Evolutionary conservation across 1,284 basidiomycete species (phyloP).

Genomic region (Taiwanofungus camphoratus): DNA sequence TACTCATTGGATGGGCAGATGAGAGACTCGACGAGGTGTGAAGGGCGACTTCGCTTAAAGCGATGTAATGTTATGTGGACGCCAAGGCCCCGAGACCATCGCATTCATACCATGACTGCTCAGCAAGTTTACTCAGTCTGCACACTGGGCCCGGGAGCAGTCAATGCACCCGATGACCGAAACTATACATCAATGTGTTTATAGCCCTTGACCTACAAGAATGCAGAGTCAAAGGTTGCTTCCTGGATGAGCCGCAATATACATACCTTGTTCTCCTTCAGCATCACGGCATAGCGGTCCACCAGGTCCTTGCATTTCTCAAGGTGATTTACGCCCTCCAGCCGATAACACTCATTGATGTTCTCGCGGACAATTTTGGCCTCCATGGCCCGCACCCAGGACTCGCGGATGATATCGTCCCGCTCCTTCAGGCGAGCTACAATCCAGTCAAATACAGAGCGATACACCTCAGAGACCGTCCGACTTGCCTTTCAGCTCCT

Average conservation of each 20-base stretch:
- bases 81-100: too few relatives aligned
- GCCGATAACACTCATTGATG: constrained; percentile 86
- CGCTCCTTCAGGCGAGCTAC: constrained; percentile 61
- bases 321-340: constrained; percentile 89
- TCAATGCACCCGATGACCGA: too few relatives aligned
- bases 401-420: constrained; percentile 81
- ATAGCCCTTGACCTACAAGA: constrained; percentile 32
- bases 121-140: too few relatives aligned
- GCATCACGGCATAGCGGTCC: constrained; percentile 80
- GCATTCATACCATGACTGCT: too few relatives aligned
- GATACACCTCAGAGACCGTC: not conserved
- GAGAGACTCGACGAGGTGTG: too few relatives aligned
- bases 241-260: too few relatives aligned
- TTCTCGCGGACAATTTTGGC: constrained; percentile 86
- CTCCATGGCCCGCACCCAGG: constrained; percentile 95
- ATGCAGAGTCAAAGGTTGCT: not conserved
- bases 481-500: constrained; percentile 43
- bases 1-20: too few relatives aligned
- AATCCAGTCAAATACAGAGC: not conserved
- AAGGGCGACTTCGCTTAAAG: too few relatives aligned
- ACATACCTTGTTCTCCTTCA: constrained; percentile 83
- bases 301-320: constrained; percentile 87
- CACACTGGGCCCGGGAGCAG: too few relatives aligned
- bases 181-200: constrained; percentile 33
- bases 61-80: too few relatives aligned